Percentiles rank a stretch among this genome's conserved stretches.
Conservation (phyloP, 2,329 filamentous ascomycete species). For the Macrophomina phaseolina region DNA sequence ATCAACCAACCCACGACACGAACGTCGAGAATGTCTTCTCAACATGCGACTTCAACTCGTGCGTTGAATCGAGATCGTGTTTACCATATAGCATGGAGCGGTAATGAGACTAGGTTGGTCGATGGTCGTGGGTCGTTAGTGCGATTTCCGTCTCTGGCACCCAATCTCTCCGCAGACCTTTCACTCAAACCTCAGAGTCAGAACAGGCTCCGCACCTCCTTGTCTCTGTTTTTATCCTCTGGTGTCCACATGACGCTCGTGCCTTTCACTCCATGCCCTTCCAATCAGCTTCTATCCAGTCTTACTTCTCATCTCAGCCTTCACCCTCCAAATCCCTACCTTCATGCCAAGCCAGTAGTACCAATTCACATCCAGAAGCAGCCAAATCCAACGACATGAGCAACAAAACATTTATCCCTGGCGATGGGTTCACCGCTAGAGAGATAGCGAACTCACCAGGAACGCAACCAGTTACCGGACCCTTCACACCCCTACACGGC, state of each 20-base stretch:
- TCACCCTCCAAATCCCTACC: background rate
- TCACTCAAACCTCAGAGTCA: background rate
- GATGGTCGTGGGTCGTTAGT: background rate
- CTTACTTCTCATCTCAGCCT: constrained; percentile 45
- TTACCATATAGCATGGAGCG: background rate
- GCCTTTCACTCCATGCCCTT: constrained; percentile 40
- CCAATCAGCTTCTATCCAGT: constrained; percentile 49
- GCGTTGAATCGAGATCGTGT: background rate
- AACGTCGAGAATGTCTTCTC: too few relatives aligned
- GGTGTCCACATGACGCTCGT: background rate
- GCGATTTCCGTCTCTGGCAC: background rate
- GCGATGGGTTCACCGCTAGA: constrained; percentile 61
- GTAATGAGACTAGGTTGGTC: too few relatives aligned
- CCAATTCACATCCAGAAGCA: background rate
- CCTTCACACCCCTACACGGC: constrained; percentile 5
- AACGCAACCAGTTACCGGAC: background rate
- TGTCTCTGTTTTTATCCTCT: background rate
- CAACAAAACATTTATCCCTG: constrained; percentile 32
- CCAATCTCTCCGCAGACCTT: background rate
- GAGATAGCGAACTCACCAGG: constrained; percentile 38
- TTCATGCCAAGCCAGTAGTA: background rate
- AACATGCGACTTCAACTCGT: background rate
- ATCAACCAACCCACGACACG: too few relatives aligned
- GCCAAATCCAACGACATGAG: constrained; percentile 33
- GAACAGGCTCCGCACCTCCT: background rate